Evolutionary conservation across 768 basidiomycete species (phyloP).

Genomic region (Agrocybe pediades): DNA sequence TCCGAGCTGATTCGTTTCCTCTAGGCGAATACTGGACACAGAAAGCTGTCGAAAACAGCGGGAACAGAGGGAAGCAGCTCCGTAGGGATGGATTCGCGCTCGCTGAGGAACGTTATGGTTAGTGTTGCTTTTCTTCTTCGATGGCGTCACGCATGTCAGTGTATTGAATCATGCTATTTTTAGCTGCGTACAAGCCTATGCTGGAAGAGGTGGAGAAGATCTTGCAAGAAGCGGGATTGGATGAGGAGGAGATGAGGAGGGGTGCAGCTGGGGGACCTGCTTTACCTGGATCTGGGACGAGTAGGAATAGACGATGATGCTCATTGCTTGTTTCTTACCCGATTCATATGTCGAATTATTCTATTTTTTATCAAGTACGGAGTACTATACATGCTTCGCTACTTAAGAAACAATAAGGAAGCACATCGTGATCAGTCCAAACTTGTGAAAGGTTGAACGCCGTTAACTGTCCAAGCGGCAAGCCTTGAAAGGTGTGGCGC

Average conservation of each 20-base stretch:
- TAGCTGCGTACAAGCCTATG: constrained; percentile 82
- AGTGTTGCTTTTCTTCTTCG: constrained; percentile 20
- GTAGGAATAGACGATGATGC: constrained; percentile 48
- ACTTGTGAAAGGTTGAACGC: too few relatives aligned
- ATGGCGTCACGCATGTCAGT: not conserved
- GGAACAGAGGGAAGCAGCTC: constrained; percentile 75
- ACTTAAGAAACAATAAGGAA: too few relatives aligned
- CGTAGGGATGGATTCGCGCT: constrained; percentile 77
- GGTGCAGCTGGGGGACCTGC: constrained; percentile 46
- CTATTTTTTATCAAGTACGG: too few relatives aligned
- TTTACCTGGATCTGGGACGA: constrained; percentile 40
- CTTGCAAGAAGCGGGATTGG: constrained; percentile 79
- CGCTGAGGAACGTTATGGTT: constrained; percentile 75
- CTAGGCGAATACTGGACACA: constrained; percentile 83
- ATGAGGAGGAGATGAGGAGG: constrained; percentile 77
- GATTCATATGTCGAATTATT: too few relatives aligned
- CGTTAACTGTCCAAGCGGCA: too few relatives aligned
- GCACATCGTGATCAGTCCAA: too few relatives aligned
- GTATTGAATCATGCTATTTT: not conserved
- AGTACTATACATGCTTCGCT: too few relatives aligned
- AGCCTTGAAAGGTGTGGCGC: too few relatives aligned
- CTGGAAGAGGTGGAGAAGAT: constrained; percentile 84
- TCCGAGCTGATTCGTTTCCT: not conserved
- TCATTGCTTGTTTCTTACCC: too few relatives aligned
- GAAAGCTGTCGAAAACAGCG: constrained; percentile 60